A percentile compares a stretch with the other conserved stretches of the same genome.
phyloP scores from a whole-genome alignment of 495 filamentous ascomycete species.

The Clohesyomyces aquaticus region DNA sequence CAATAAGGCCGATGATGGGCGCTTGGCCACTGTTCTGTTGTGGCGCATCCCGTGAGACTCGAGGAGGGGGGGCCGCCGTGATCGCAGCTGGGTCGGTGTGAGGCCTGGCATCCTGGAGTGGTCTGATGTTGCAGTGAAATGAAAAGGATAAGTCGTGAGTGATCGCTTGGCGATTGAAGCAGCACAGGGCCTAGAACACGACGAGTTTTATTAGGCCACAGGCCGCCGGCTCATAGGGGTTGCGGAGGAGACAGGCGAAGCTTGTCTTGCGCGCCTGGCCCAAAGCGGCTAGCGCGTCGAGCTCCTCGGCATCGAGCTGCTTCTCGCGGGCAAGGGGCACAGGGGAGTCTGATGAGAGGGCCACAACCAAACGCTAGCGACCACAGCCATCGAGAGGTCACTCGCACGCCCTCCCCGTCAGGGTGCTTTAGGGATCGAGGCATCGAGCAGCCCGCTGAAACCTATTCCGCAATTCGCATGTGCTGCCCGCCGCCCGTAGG shows the following conservation, averaged over 20 bases:
- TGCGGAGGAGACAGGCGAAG: too few species aligned
- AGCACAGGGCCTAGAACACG: background rate
- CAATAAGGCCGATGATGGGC: background rate
- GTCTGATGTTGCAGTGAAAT: slow-evolving; percentile 1
- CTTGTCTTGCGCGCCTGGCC: too few species aligned
- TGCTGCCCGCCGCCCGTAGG: background rate
- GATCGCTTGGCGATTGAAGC: background rate
- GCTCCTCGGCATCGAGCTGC: too few species aligned
- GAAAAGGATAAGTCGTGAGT: background rate
- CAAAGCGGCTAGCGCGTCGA: too few species aligned
- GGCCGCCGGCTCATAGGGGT: too few species aligned
- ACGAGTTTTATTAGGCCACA: background rate
- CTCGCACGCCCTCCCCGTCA: too few species aligned
- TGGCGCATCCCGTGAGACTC: background rate
- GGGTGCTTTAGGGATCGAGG: background rate
- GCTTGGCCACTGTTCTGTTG: background rate
- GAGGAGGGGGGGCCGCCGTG: background rate
- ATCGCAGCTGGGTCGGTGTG: background rate
- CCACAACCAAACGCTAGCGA: too few species aligned
- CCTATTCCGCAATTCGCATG: background rate
- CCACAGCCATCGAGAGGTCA: too few species aligned
- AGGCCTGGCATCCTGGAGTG: background rate
- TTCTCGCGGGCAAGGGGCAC: too few species aligned
- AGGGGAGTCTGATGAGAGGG: too few species aligned
- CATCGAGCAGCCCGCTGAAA: background rate